phyloP scores from a whole-genome alignment of 768 basidiomycete genomes.

The Punctularia strigosozonata region DNA sequence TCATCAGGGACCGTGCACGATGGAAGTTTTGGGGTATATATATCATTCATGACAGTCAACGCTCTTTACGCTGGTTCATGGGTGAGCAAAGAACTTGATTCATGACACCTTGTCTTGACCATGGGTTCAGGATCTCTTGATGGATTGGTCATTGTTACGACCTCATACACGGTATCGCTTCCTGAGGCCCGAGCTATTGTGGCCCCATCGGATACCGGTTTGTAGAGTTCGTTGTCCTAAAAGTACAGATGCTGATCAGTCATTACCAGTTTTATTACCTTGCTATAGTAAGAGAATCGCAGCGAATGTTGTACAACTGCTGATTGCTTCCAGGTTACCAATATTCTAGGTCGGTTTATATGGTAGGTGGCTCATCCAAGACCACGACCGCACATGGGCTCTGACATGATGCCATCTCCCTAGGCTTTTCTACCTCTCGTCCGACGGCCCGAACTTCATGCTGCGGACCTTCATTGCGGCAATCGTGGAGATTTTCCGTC shows the following conservation, averaged over 20 bases:
- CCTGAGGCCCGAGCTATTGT: slow-evolving; percentile 68
- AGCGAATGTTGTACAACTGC: not conserved
- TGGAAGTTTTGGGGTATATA: slow-evolving; percentile 53
- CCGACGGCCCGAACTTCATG: slow-evolving; percentile 30
- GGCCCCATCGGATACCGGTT: slow-evolving; percentile 50
- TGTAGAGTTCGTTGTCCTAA: slow-evolving; percentile 9
- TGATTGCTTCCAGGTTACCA: slow-evolving; percentile 38
- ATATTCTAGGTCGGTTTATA: slow-evolving; percentile 65
- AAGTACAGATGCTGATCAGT: not conserved
- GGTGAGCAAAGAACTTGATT: slow-evolving; percentile 52
- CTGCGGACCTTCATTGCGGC: slow-evolving; percentile 58
- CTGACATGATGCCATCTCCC: too few relatives aligned
- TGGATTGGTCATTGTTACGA: slow-evolving; percentile 86
- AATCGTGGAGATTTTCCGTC: slow-evolving; percentile 63
- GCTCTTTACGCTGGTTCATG: slow-evolving; percentile 67
- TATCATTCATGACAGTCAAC: slow-evolving; percentile 48
- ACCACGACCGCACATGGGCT: too few relatives aligned
- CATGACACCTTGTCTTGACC: not conserved
- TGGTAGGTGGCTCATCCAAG: too few relatives aligned
- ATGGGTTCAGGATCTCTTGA: slow-evolving; percentile 61
- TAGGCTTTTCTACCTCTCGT: slow-evolving; percentile 65
- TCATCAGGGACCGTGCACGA: slow-evolving; percentile 25
- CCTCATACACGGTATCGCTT: slow-evolving; percentile 42
- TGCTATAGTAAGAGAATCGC: slow-evolving; percentile 43
- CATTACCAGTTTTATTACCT: slow-evolving; percentile 56